phyloP scores from a whole-genome alignment of 139 green algal species.

The Microglena sp. region DNA sequence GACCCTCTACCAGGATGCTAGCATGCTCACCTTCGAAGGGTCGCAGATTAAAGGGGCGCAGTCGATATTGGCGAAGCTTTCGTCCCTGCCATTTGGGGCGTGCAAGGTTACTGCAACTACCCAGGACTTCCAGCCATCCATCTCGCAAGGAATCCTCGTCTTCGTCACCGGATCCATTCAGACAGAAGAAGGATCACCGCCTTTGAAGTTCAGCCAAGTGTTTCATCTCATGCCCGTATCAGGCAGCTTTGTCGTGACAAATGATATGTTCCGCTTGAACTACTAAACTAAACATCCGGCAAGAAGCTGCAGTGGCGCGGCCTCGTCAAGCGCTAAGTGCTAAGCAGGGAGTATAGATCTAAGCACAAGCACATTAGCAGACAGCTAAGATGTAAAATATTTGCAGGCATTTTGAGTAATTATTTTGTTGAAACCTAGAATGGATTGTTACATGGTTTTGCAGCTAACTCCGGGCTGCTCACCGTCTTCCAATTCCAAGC shows the following conservation, averaged over 20 bases:
- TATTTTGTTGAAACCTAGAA: too few species aligned
- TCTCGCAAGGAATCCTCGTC: conserved; percentile 69
- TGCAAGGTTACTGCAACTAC: conserved; percentile 62
- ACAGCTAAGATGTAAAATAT: too few species aligned
- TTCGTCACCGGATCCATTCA: conserved; percentile 80
- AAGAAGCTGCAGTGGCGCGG: too few species aligned
- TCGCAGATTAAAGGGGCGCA: conserved; percentile 62
- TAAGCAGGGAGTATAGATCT: too few species aligned
- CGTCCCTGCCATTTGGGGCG: conserved; percentile 62
- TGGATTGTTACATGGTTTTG: too few species aligned
- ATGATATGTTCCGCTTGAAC: conserved; percentile 47
- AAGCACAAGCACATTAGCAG: too few species aligned
- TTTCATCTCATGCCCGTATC: conserved; percentile 77
- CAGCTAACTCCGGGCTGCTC: too few species aligned
- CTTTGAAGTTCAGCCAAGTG: conserved; percentile 85
- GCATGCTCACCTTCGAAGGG: conserved; percentile 80
- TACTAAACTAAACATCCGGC: too few species aligned
- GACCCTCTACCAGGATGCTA: conserved; percentile 73
- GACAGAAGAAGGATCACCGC: conserved; percentile 68
- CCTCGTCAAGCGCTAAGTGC: too few species aligned
- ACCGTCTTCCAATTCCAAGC: too few species aligned
- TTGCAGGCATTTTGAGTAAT: too few species aligned
- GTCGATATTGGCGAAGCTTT: conserved; percentile 66
- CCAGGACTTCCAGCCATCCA: conserved; percentile 77
- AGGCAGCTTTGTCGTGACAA: conserved; percentile 70